Evolutionary conservation across 129 eudicot genomes (phyloP), one percentile per base, ranked within the genome.

Genomic region (Centaurea solstitialis): DNA sequence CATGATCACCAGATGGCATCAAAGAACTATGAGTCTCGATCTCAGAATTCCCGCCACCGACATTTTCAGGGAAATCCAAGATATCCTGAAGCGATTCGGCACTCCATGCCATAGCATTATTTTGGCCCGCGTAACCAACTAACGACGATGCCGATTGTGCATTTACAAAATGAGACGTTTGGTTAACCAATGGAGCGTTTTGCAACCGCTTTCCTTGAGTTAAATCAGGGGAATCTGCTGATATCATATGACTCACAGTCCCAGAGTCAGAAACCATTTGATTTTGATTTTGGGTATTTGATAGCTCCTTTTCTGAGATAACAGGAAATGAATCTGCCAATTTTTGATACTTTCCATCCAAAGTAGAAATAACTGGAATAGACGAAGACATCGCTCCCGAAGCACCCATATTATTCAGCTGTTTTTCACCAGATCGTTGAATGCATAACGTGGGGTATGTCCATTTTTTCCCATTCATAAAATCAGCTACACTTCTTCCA

Each of bases 81-180:
- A 90, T 84, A 76, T 83, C 84, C 70, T 88, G 89, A 68, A 88
- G 22, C 15, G 87, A 79, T 69, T 89, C 91, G 21, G 84, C 70
- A 84, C 80, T 84, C 98, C 97, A 93, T 0, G 91, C 62, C 10
- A 83, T 23, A 66, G 53, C 83, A 67, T 87, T 79, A 62, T 79
- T 83, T 28, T 84, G 92, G 74, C 79, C 74, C 4, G 75, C 80
- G 73, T 82, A 83, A 80, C 69, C 72, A 62, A 81, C 72, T 41
- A 90, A 53, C 20, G 73, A 53, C 20, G 73, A 59, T 24, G 64
- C 22, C 22, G 87, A 30, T 28, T 78, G 85, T 20, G 87, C 70
- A 50, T 70, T 84, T 64, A 76, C 77, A 70, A 76, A 70, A 57
- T 21, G 18, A 7, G 87, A 75, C 18, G 82, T 22, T 53, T 82